Evolutionary conservation across 2,329 filamentous ascomycete species (phyloP), one percentile per base, ranked within the genome.

Genomic region (Hypoxylon sp.): DNA sequence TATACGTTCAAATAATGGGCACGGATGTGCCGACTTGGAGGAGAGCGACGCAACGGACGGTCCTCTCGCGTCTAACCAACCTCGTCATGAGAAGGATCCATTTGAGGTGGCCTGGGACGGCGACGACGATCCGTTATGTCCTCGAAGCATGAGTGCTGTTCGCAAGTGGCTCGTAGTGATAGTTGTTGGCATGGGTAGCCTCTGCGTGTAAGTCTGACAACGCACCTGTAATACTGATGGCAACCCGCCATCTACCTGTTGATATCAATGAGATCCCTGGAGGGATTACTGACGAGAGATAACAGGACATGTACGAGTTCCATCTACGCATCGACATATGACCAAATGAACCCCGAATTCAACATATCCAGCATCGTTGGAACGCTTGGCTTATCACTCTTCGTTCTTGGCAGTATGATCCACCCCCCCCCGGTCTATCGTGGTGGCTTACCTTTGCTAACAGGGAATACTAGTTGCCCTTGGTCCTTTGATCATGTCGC

Each of bases 321-420:
- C n/a, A 86, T 96, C 67, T 97, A 97, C 74, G 94, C 92, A 0
- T 85, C 86, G 10, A 95, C 90, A 0, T 97, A 97, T 73, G 71
- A 69, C 15, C 89, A 95, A 73, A 85, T 97, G 75, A 85, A 88
- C 61, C 76, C 79, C 21, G 90, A 96, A 57, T 96, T 97, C 67
- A 77, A 84, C 63, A 83, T 84, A 67, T 89, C 89, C 0, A 82
- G 84, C 53, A 79, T 91, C 46, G 82, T 96, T 20, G 91, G 89
- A 10, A 92, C 91, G 2, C 74, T 97, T 8, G 94, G 93, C 0
- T 78, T 97, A 48, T 92, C 90, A 0, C 81, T 89, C 1, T 97
- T 93, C 70, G 92, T 97, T 45, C 81, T 92, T 51, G 93, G 93
- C 15, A 84, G 91, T 49, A 84, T 78, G 15, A 71, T 33, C 33